Percentiles rank a stretch among this genome's conserved stretches.
These are phyloP conservation scores for Mycena pura DNA, from an alignment of 768 basidiomycete species.

Conservation along the genomic window DNA sequence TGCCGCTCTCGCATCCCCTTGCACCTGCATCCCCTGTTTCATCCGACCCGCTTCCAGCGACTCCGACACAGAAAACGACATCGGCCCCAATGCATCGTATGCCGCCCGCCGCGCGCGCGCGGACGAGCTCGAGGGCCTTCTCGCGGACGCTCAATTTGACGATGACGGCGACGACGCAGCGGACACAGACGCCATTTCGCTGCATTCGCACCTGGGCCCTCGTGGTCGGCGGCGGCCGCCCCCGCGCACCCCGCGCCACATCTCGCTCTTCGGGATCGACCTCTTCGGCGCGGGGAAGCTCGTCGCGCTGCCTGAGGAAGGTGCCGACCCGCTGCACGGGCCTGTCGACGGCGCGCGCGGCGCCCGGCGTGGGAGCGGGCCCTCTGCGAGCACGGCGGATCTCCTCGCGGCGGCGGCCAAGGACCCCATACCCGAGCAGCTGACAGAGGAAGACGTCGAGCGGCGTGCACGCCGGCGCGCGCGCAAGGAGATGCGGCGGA, in stretches of 20 bases:
- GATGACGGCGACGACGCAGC: conserved; percentile 16
- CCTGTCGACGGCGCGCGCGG: no score
- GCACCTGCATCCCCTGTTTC: conserved; percentile 16
- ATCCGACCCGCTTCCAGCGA: not conserved
- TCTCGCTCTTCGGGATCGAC: conserved; percentile 14
- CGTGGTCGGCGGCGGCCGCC: conserved; percentile 10
- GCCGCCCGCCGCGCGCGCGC: conserved; percentile 14
- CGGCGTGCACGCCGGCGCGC: conserved; percentile 3
- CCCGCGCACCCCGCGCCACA: conserved; percentile 20
- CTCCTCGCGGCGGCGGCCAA: conserved; percentile 2
- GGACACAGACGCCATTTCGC: conserved; percentile 22
- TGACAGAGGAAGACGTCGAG: conserved; percentile 7
- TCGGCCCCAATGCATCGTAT: not conserved
- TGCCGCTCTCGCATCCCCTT: not conserved
- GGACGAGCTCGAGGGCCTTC: conserved; percentile 22
- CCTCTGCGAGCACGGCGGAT: not conserved
- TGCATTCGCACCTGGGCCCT: conserved; percentile 24
- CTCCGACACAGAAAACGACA: not conserved
- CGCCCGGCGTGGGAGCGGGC: not conserved
- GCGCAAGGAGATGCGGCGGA: conserved; percentile 14
- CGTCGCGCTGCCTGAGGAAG: not conserved
- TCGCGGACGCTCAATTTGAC: not conserved
- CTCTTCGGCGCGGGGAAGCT: conserved; percentile 11
- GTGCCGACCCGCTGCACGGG: no score
- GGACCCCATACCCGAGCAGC: not conserved